Base-by-base conservation (phyloP, 345 rosid genomes). In the Linum usitatissimum region DNA sequence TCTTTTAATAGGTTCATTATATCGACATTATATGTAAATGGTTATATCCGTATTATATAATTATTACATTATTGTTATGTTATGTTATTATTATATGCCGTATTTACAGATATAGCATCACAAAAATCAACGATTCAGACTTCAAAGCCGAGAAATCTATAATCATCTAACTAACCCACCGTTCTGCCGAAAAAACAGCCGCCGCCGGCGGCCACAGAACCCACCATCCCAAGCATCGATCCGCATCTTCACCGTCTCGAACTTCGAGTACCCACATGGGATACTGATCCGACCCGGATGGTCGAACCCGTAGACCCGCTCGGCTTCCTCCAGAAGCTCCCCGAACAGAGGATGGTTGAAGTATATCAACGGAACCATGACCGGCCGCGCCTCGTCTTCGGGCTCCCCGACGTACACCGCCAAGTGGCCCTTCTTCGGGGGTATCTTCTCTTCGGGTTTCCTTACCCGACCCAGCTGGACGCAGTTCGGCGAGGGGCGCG, bases 321-420 rank as follows among this genome's bases (percentile, higher is more conserved):
- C 95, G 58, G 91, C 67, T 70, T 85, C 83, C 73, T 75, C 80
- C 79, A 92, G 66, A 70, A 87, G 76, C 49, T 85, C 89, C 53
- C 83, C 85, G 53, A 92, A 89, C 70, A 87, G 68, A 6, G 96
- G 98, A 62, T 92, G 96, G 63, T 89, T 89, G 70, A 92, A 81
- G 66, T 85, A 86, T 1, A 89, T 80, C 53, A 86, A 86, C 13
- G 98, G 96, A 69, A 92, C 86, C 58, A 79, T 59, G 15, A 78
- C 81, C 4, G 86, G 79, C 66, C 76, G 62, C 58, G 78, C 70
- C 40, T 79, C 81, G 9, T 66, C 77, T 2, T 64, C 83, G 0
- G 86, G 65, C 61, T 78, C 82, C 15, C 84, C 95, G 7, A 88
- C 84, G 77, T 86, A 86, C 9, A 92, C 85, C 0, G 84, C 93